phyloP scores from a whole-genome alignment of 805 yeast genomes.

The Clavispora asparagi region DNA sequence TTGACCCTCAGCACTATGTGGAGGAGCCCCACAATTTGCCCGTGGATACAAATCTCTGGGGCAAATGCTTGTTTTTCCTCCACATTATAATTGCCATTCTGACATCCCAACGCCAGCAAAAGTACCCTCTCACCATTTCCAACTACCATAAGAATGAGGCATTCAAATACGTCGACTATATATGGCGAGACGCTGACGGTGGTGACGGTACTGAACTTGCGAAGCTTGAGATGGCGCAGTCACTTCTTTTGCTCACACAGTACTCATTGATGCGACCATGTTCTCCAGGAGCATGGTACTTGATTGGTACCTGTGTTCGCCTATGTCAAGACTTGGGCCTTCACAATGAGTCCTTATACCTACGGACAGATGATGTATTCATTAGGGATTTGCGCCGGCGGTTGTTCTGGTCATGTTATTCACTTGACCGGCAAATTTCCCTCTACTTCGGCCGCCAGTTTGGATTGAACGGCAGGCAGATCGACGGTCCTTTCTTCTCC shows the following conservation, averaged over 20 bases:
- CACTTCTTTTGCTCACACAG: slow-evolving; percentile 12
- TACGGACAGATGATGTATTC: slow-evolving; percentile 1
- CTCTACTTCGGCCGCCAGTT: slow-evolving; percentile 7
- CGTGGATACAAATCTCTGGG: neutral
- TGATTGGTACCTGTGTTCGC: slow-evolving; percentile 12
- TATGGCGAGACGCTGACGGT: slow-evolving; percentile 8
- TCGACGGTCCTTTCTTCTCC: slow-evolving; percentile 5
- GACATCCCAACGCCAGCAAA: slow-evolving; percentile 13
- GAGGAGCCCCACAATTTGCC: neutral
- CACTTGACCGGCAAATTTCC: slow-evolving; percentile 7
- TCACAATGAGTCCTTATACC: slow-evolving; percentile 5
- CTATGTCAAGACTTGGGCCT: slow-evolving; percentile 15
- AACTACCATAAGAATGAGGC: slow-evolving; percentile 9
- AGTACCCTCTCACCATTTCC: slow-evolving; percentile 5
- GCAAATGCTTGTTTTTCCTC: slow-evolving; percentile 11
- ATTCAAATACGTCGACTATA: slow-evolving; percentile 5
- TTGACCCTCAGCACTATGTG: neutral
- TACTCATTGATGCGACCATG: slow-evolving; percentile 16
- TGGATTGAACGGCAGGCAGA: slow-evolving; percentile 5
- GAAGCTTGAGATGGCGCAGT: slow-evolving; percentile 13
- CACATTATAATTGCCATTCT: slow-evolving; percentile 13
- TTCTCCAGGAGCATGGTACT: slow-evolving; percentile 17
- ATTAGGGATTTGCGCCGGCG: slow-evolving; percentile 6
- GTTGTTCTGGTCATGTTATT: slow-evolving; percentile 9
- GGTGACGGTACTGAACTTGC: slow-evolving; percentile 2